These are phyloP conservation scores for Saxophila tyrrhenica DNA, from an alignment of 495 filamentous ascomycete species.

Conservation along the genomic window DNA sequence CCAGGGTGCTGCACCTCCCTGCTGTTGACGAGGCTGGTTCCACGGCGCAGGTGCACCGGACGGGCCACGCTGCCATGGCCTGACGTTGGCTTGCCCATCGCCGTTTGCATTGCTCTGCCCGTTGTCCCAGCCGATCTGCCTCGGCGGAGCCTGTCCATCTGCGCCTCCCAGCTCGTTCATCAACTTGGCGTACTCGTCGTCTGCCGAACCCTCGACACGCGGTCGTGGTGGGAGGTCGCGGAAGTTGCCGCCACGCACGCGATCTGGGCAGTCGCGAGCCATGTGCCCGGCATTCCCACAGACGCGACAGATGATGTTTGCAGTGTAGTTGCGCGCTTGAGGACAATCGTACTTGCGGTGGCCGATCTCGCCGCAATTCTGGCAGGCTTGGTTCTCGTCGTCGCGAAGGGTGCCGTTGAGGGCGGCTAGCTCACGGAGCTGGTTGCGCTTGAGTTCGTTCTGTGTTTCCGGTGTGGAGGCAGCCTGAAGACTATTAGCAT, in stretches of 20 bases:
- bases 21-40: slow-evolving; percentile 25
- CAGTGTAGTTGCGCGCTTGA: slow-evolving; percentile 93
- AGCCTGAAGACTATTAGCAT: slow-evolving; percentile 47
- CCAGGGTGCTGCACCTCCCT: not conserved
- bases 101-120: slow-evolving; percentile 34
- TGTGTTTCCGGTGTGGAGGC: slow-evolving; percentile 97
- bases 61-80: slow-evolving; percentile 87
- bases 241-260: slow-evolving; percentile 81
- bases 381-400: slow-evolving; percentile 97
- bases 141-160: slow-evolving; percentile 56
- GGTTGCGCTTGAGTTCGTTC: slow-evolving; percentile 96
- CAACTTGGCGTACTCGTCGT: slow-evolving; percentile 94
- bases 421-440: slow-evolving; percentile 91
- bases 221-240: slow-evolving; percentile 61
- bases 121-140: slow-evolving; percentile 77
- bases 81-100: slow-evolving; percentile 46
- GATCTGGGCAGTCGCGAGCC: slow-evolving; percentile 87
- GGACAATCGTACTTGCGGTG: slow-evolving; percentile 99
- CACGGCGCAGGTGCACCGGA: slow-evolving; percentile 81
- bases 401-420: slow-evolving; percentile 97
- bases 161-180: slow-evolving; percentile 92
- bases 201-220: slow-evolving; percentile 71
- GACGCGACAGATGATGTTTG: slow-evolving; percentile 97
- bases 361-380: slow-evolving; percentile 98
- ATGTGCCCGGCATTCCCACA: slow-evolving; percentile 93